Percentiles rank a stretch among this genome's conserved stretches.
Conservation (phyloP, 495 filamentous ascomycete species). For the Aspergillus kassunensis region DNA sequence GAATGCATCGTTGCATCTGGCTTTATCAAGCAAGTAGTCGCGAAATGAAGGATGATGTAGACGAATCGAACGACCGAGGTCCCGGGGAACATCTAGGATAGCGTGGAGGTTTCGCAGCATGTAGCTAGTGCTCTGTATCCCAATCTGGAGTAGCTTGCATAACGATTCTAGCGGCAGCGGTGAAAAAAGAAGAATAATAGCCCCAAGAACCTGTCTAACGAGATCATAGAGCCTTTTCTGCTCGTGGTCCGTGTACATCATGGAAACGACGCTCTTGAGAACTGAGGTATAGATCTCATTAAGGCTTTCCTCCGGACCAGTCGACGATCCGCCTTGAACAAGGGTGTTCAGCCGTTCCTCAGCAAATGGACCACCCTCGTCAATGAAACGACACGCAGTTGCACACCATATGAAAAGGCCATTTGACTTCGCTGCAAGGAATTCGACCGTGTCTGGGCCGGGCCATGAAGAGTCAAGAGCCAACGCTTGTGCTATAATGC, state of each 20-base stretch:
- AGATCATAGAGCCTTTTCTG: not conserved
- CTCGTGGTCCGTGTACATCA: not conserved
- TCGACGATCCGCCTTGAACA: not conserved
- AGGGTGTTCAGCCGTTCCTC: constrained; percentile 18
- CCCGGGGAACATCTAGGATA: constrained; percentile 31
- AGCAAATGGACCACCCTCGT: constrained; percentile 20
- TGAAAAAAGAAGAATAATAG: not conserved
- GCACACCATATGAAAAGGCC: constrained; percentile 44
- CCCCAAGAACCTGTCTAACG: not conserved
- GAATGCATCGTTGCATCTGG: not conserved
- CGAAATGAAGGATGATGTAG: constrained; percentile 50
- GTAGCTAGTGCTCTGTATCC: not conserved
- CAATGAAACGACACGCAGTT: constrained; percentile 37
- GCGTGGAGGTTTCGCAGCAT: constrained; percentile 3
- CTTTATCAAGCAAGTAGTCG: constrained; percentile 43
- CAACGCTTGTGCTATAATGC: not conserved
- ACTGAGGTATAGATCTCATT: not conserved
- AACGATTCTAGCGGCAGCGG: not conserved
- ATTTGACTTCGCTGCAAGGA: constrained; percentile 33
- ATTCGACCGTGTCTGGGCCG: constrained; percentile 16
- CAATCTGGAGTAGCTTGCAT: not conserved
- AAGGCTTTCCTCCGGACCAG: not conserved
- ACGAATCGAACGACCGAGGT: constrained; percentile 25
- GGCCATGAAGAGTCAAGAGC: constrained; percentile 31
- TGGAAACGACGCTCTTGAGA: not conserved